Percentiles rank a stretch among this genome's conserved stretches.
These are phyloP conservation scores for Epichloe brachyelytri DNA, from an alignment of 2,329 filamentous ascomycete species.

Conservation along the genomic window DNA sequence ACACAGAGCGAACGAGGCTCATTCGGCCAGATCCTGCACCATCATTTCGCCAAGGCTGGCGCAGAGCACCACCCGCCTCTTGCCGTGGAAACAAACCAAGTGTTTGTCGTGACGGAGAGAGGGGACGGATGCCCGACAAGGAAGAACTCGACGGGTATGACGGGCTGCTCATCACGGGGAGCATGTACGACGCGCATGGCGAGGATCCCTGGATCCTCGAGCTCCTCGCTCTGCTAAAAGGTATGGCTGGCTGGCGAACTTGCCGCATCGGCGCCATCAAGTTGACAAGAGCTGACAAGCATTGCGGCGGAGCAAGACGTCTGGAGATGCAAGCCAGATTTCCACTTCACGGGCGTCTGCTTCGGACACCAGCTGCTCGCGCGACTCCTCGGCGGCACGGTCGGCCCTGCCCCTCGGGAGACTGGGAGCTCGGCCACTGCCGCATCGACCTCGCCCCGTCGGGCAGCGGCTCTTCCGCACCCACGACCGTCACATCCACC, in stretches of 20 bases:
- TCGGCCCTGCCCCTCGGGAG: conserved; percentile 49
- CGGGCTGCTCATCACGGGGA: conserved; percentile 61
- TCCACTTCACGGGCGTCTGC: conserved; percentile 59
- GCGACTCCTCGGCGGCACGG: conserved; percentile 54
- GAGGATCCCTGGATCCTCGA: conserved; percentile 61
- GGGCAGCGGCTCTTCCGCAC: conserved; percentile 43
- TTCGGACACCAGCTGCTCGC: conserved; percentile 74
- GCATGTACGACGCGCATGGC: conserved; percentile 57
- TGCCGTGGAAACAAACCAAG: conserved; percentile 39
- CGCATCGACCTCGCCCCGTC: conserved; percentile 49
- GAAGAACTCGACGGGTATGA: conserved; percentile 50
- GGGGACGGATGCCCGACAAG: conserved; percentile 32
- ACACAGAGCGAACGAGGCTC: conserved; percentile 34
- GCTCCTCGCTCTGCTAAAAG: conserved; percentile 43
- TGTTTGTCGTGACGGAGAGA: conserved; percentile 37
- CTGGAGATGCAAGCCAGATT: conserved; percentile 36
- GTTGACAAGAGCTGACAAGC: neutral
- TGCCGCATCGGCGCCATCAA: too few species aligned
- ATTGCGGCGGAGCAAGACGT: conserved; percentile 22
- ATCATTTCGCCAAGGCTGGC: conserved; percentile 38
- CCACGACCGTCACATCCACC: neutral
- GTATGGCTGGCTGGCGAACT: conserved; percentile 13
- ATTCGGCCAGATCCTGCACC: conserved; percentile 40
- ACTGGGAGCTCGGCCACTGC: conserved; percentile 63
- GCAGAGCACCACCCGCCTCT: conserved; percentile 38